A percentile compares a stretch with the other conserved stretches of the same genome.
phyloP scores from a whole-genome alignment of 768 basidiomycete species.

The Podaxis sp. region DNA sequence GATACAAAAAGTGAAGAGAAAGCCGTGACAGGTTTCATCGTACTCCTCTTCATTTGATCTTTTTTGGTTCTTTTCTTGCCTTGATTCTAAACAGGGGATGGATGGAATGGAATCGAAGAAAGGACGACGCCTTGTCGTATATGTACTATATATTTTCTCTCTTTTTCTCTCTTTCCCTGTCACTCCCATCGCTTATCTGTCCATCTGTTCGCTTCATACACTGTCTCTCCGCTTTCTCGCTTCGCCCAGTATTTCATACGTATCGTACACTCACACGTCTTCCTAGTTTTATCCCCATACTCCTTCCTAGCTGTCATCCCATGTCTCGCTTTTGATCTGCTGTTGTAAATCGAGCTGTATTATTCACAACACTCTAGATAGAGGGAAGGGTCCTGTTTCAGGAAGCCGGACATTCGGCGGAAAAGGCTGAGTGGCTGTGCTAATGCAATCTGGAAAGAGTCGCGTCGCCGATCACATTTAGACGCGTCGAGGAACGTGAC shows the following conservation, averaged over 20 bases:
- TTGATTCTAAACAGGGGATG: conserved; percentile 8
- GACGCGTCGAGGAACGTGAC: conserved; percentile 16
- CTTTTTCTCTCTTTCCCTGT: not conserved
- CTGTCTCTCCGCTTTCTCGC: conserved; percentile 10
- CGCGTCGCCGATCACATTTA: conserved; percentile 11
- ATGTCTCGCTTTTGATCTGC: not conserved
- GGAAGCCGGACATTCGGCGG: not conserved
- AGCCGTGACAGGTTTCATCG: conserved; percentile 7
- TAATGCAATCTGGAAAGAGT: conserved; percentile 6
- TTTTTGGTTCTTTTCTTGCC: conserved; percentile 8
- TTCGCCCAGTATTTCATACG: not conserved
- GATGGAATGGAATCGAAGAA: conserved; percentile 14
- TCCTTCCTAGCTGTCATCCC: not conserved
- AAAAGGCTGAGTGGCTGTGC: conserved; percentile 9
- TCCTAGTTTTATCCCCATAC: conserved; percentile 6
- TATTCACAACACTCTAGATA: conserved; percentile 1
- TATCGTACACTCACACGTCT: conserved; percentile 3
- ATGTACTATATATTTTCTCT: conserved; percentile 10
- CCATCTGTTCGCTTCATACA: conserved; percentile 5
- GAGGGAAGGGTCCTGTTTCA: conserved; percentile 1
- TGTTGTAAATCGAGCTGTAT: conserved; percentile 14
- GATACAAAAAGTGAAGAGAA: conserved; percentile 10
- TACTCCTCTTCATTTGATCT: not conserved
- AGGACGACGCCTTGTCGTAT: conserved; percentile 6
- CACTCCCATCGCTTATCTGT: not conserved